phyloP scores from a whole-genome alignment of 2,329 filamentous ascomycete species.

The Sphaerulina vaccinii region DNA sequence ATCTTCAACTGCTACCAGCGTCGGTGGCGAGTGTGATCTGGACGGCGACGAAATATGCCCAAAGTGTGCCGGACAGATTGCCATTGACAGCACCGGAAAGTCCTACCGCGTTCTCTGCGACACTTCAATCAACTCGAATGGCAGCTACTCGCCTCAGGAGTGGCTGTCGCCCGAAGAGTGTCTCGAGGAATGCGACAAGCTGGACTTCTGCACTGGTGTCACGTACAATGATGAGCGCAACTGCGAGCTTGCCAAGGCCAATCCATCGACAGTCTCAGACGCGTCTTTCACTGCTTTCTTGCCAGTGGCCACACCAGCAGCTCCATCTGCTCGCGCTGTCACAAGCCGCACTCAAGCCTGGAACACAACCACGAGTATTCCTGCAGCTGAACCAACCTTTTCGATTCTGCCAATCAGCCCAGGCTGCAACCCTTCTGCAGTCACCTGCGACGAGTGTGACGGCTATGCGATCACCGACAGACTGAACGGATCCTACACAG shows the following conservation, averaged over 20 bases:
- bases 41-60: conserved; percentile 27
- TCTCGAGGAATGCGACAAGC: conserved; percentile 24
- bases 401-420: conserved; percentile 22
- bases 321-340: neutral
- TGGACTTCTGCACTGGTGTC: conserved; percentile 27
- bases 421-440: conserved; percentile 20
- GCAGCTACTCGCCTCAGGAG: conserved; percentile 26
- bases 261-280: conserved; percentile 11
- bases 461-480: conserved; percentile 24
- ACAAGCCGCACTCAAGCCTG: conserved; percentile 1
- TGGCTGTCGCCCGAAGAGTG: conserved; percentile 24
- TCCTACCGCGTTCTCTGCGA: conserved; percentile 24
- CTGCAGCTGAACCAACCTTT: conserved; percentile 15
- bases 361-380: conserved; percentile 9
- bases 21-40: conserved; percentile 16
- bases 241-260: conserved; percentile 30
- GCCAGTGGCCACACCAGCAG: conserved; percentile 20
- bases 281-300: conserved; percentile 30
- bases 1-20: conserved; percentile 1
- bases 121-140: conserved; percentile 17
- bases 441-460: conserved; percentile 29
- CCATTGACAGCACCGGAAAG: conserved; percentile 16
- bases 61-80: conserved; percentile 23
- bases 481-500: conserved; percentile 29
- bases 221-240: conserved; percentile 27